Evolutionary conservation across 2,329 filamentous ascomycete species (phyloP).

Genomic region (Decorospora gaudefroyi): DNA sequence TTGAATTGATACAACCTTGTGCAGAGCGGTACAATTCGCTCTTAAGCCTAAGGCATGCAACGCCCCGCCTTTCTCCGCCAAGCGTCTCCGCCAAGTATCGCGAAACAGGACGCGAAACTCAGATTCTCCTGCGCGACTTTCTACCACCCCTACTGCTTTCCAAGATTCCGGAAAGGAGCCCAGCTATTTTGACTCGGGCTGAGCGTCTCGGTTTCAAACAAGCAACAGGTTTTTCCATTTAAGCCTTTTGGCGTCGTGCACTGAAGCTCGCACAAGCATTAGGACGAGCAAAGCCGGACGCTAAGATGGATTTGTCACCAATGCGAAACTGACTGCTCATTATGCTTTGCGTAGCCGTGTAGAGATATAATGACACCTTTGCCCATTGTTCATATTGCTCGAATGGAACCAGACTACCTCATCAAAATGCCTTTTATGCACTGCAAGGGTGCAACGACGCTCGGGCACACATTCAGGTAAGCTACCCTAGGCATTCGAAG

Average conservation of each 20-base stretch:
- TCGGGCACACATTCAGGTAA: constrained; percentile 45
- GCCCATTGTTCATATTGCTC: constrained; percentile 16
- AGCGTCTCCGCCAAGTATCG: constrained; percentile 23
- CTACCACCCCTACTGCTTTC: constrained; percentile 11
- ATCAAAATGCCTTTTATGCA: constrained; percentile 46
- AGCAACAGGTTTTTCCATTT: constrained; percentile 12
- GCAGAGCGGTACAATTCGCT: background rate
- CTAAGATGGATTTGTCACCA: constrained; percentile 27
- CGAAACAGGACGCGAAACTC: constrained; percentile 28
- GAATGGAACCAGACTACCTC: constrained; percentile 42
- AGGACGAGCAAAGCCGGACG: constrained; percentile 25
- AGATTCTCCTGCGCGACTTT: constrained; percentile 12
- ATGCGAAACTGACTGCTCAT: constrained; percentile 22
- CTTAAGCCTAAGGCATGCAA: constrained; percentile 20
- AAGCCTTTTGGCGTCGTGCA: constrained; percentile 13
- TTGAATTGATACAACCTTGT: background rate
- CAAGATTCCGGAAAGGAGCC: constrained; percentile 15
- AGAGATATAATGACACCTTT: constrained; percentile 12
- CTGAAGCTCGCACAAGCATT: constrained; percentile 19
- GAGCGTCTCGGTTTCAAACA: constrained; percentile 20
- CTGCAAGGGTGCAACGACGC: constrained; percentile 36
- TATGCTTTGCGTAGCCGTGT: constrained; percentile 6
- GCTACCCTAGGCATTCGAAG: background rate
- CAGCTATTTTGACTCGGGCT: constrained; percentile 10
- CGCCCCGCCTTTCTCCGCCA: constrained; percentile 8